phyloP scores from a whole-genome alignment of 1,284 basidiomycete genomes.

The Agroathelia rolfsii region DNA sequence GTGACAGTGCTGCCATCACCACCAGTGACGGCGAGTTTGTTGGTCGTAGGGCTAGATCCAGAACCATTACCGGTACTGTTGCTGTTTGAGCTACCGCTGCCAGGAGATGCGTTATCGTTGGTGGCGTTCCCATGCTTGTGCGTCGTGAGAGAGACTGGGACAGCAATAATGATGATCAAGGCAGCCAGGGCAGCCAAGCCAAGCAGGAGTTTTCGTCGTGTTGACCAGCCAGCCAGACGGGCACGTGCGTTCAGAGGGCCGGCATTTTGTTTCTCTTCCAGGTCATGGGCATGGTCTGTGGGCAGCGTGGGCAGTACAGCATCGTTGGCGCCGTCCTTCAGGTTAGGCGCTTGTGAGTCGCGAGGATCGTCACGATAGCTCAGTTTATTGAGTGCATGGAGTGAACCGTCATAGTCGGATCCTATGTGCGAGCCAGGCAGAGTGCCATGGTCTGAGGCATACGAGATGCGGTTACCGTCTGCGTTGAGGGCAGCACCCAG shows the following conservation, averaged over 20 bases:
- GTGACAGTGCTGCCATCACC: constrained; percentile 37
- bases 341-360: too few relatives aligned
- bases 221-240: too few relatives aligned
- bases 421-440: constrained; percentile 21
- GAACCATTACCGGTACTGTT: constrained; percentile 7
- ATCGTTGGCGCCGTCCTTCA: too few relatives aligned
- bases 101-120: constrained; percentile 9
- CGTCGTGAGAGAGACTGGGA: constrained; percentile 33
- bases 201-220: too few relatives aligned
- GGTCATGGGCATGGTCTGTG: too few relatives aligned
- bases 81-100: constrained; percentile 12
- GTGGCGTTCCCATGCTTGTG: constrained; percentile 23
- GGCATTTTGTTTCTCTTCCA: too few relatives aligned
- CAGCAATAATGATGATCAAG: constrained; percentile 27
- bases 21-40: constrained; percentile 23
- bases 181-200: constrained; percentile 17
- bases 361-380: too few relatives aligned
- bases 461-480: constrained; percentile 52
- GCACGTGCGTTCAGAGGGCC: too few relatives aligned
- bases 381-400: too few relatives aligned
- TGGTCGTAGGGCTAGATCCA: constrained; percentile 7
- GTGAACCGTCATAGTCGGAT: too few relatives aligned
- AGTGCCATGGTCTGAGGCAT: constrained; percentile 42
- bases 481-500: constrained; percentile 38
- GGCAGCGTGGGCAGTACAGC: too few relatives aligned